Evolutionary conservation across 2,329 filamentous ascomycete genomes (phyloP).

Genomic region (Fusarium sp.): DNA sequence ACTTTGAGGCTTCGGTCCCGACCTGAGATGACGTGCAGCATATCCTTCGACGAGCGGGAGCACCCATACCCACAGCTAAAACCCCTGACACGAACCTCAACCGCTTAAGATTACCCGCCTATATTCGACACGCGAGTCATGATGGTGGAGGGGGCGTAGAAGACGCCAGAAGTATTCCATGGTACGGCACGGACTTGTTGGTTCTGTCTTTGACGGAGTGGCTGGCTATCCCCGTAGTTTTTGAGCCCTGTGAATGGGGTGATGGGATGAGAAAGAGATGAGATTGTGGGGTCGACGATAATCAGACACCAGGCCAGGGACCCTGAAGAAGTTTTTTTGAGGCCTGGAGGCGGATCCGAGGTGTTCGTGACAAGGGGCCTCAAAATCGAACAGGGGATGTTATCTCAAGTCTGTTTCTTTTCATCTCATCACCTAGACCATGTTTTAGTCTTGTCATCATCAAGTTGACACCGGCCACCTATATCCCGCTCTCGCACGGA

Average conservation of each 20-base stretch:
- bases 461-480: slow-evolving; percentile 24
- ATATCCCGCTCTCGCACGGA: slow-evolving; percentile 16
- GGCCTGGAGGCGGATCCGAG: slow-evolving; percentile 47
- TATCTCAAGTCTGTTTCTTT: not conserved
- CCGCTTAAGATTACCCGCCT: slow-evolving; percentile 9
- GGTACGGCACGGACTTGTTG: slow-evolving; percentile 6
- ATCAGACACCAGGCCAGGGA: slow-evolving; percentile 24
- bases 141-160: slow-evolving; percentile 28
- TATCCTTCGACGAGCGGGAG: slow-evolving; percentile 36
- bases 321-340: slow-evolving; percentile 31
- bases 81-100: slow-evolving; percentile 34
- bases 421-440: slow-evolving; percentile 24
- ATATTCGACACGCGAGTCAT: slow-evolving; percentile 14
- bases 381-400: slow-evolving; percentile 26
- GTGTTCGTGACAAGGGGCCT: slow-evolving; percentile 45
- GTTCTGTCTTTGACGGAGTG: slow-evolving; percentile 16
- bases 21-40: slow-evolving; percentile 49
- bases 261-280: slow-evolving; percentile 36
- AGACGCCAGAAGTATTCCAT: slow-evolving; percentile 21
- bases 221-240: slow-evolving; percentile 3
- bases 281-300: slow-evolving; percentile 40
- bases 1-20: slow-evolving; percentile 45
- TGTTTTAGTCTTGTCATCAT: slow-evolving; percentile 3
- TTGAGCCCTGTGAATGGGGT: slow-evolving; percentile 22
- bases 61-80: slow-evolving; percentile 39